phyloP scores from a whole-genome alignment of 2,329 filamentous ascomycete species.

The Orbilia ellipsospora region DNA sequence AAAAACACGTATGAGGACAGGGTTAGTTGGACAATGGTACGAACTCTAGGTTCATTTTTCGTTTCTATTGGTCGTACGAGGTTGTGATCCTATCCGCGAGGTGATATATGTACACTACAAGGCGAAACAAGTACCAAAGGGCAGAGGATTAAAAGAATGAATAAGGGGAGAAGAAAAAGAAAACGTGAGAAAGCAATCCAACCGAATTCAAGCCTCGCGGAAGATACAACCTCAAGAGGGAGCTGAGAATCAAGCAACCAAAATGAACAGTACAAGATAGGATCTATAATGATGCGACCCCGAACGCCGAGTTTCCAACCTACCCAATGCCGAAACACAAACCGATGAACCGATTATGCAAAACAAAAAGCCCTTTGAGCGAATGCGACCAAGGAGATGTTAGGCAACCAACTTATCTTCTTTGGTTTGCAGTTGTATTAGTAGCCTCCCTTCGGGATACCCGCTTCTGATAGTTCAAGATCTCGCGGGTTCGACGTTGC shows the following conservation, averaged over 20 bases:
- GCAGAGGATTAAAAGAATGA: slow-evolving; percentile 15
- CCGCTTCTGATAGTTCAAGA: slow-evolving; percentile 64
- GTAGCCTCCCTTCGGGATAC: slow-evolving; percentile 8
- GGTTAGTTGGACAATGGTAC: not conserved
- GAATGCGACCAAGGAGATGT: slow-evolving; percentile 59
- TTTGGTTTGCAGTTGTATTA: slow-evolving; percentile 26
- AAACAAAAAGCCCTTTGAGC: slow-evolving; percentile 60
- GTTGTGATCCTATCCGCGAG: slow-evolving; percentile 12
- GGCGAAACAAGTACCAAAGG: slow-evolving; percentile 3
- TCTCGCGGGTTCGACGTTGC: slow-evolving; percentile 68
- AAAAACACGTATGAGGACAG: slow-evolving; percentile 18
- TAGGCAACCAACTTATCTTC: slow-evolving; percentile 32
- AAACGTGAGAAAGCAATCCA: slow-evolving; percentile 11
- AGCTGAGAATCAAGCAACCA: slow-evolving; percentile 22
- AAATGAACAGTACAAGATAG: slow-evolving; percentile 10
- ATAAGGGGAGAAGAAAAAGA: slow-evolving; percentile 1
- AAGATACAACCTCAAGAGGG: slow-evolving; percentile 24
- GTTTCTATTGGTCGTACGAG: slow-evolving; percentile 23
- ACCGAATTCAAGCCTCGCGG: not conserved
- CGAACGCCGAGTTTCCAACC: slow-evolving; percentile 49
- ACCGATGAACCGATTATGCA: slow-evolving; percentile 59
- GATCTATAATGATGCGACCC: slow-evolving; percentile 33
- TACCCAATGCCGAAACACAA: slow-evolving; percentile 41
- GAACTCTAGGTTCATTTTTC: slow-evolving; percentile 1
- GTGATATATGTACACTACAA: slow-evolving; percentile 22